Conservation (phyloP, 768 basidiomycete species). For the Astraeus odoratus region DNA sequence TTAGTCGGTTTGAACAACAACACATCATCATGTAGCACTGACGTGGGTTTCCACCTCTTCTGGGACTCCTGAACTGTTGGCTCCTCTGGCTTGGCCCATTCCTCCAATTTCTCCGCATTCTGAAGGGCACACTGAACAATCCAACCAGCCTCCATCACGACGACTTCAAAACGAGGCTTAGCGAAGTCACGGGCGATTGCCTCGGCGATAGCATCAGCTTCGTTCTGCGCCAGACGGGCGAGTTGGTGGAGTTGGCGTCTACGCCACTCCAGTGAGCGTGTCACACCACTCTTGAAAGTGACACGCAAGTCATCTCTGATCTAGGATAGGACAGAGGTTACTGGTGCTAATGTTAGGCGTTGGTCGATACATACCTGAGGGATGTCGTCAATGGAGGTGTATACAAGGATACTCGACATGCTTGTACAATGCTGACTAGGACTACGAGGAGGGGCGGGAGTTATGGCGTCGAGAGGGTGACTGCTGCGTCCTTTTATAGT, state of each 20-base stretch:
- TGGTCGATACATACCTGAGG: conserved; percentile 14
- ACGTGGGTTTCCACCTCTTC: conserved; percentile 45
- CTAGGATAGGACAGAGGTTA: conserved; percentile 13
- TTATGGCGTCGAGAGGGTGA: not conserved
- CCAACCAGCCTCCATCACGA: conserved; percentile 38
- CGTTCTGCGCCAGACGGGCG: conserved; percentile 56
- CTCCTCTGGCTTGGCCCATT: conserved; percentile 47
- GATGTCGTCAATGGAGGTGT: conserved; percentile 19
- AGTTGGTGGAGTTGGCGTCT: conserved; percentile 59
- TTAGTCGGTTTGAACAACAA: not conserved
- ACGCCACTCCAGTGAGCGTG: conserved; percentile 52
- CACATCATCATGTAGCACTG: not conserved
- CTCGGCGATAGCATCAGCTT: conserved; percentile 43
- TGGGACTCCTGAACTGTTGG: conserved; percentile 35
- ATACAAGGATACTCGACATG: not conserved
- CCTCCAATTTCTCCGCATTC: conserved; percentile 44
- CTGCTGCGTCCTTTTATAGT: no score
- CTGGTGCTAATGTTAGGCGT: not conserved
- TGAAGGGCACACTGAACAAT: conserved; percentile 37
- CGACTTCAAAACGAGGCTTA: conserved; percentile 32
- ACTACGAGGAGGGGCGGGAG: not conserved
- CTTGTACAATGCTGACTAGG: not conserved
- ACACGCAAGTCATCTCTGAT: conserved; percentile 32
- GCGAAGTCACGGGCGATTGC: conserved; percentile 42
- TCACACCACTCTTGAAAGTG: conserved; percentile 45